A percentile compares a stretch with the other conserved stretches of the same genome.
Conservation (phyloP, 169 alveolate genomes). For the Theileria annulata region DNA sequence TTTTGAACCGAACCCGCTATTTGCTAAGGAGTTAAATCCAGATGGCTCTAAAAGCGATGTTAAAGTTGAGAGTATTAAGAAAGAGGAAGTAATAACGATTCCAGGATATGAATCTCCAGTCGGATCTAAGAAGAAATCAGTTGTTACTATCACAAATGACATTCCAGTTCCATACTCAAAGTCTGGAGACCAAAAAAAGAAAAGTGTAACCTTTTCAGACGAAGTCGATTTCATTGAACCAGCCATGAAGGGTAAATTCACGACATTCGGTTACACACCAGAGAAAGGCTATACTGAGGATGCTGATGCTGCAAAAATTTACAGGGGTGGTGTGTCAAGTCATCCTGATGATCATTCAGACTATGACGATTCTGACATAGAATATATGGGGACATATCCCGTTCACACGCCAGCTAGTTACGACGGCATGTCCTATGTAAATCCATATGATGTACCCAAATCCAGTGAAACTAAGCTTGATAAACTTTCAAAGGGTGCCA, state of each 20-base stretch:
- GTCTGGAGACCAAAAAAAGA: background rate
- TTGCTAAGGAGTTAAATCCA: background rate
- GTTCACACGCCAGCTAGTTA: conserved; percentile 14
- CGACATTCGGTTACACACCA: background rate
- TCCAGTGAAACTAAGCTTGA: background rate
- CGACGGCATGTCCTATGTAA: background rate
- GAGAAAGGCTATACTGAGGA: background rate
- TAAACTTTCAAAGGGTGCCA: background rate
- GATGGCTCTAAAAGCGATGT: background rate
- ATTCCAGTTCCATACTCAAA: background rate
- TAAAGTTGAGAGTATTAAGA: background rate
- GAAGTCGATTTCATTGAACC: background rate
- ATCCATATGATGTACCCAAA: conserved; percentile 4
- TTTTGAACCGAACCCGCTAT: background rate
- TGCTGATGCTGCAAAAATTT: background rate
- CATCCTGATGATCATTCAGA: background rate
- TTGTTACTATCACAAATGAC: background rate
- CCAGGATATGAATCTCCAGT: background rate
- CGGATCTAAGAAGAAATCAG: background rate
- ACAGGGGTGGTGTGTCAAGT: background rate
- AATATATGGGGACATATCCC: conserved; percentile 3
- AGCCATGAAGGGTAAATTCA: background rate
- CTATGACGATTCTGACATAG: background rate
- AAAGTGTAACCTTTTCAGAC: background rate
- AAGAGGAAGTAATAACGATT: background rate